Conservation (phyloP, 2,329 filamentous ascomycete genomes). For the Lecanoromycetidae sp. region DNA sequence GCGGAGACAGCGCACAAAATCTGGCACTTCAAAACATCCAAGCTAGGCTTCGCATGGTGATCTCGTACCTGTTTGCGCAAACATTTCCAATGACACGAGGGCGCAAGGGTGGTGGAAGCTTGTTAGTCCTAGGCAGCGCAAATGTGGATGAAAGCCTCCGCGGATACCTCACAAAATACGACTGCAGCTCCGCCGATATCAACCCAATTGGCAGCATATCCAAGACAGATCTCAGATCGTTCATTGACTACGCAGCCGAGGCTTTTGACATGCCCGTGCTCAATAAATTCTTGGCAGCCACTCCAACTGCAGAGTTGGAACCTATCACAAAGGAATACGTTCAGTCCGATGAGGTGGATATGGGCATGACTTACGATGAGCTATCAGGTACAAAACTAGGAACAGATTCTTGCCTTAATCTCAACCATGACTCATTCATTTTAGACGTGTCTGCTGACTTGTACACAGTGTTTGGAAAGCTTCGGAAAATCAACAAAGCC, state of each 20-base stretch:
- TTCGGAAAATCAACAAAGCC: no score
- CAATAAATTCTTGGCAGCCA: constrained; percentile 51
- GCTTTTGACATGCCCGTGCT: constrained; percentile 54
- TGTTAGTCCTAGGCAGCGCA: constrained; percentile 55
- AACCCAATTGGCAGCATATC: constrained; percentile 46
- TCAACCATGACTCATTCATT: no score
- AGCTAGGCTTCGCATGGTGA: constrained; percentile 53
- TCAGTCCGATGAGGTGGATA: constrained; percentile 34
- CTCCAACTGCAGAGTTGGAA: constrained; percentile 50
- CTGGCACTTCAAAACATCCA: constrained; percentile 57
- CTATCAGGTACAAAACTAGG: no score
- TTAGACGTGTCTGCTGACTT: no score
- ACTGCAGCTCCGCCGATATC: constrained; percentile 44
- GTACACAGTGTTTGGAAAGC: no score
- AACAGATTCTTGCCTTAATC: no score
- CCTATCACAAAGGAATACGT: constrained; percentile 53
- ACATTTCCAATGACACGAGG: constrained; percentile 48
- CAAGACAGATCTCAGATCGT: constrained; percentile 59
- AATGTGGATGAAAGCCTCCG: constrained; percentile 49
- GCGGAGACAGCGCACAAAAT: constrained; percentile 50
- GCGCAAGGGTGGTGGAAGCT: constrained; percentile 42
- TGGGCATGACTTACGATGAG: not conserved
- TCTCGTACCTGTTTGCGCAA: constrained; percentile 53
- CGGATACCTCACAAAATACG: constrained; percentile 60
- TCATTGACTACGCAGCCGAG: constrained; percentile 52